Evolutionary conservation across 192 early-diverging fungal genomes (phyloP).

Genomic region (Backusella westeae): DNA sequence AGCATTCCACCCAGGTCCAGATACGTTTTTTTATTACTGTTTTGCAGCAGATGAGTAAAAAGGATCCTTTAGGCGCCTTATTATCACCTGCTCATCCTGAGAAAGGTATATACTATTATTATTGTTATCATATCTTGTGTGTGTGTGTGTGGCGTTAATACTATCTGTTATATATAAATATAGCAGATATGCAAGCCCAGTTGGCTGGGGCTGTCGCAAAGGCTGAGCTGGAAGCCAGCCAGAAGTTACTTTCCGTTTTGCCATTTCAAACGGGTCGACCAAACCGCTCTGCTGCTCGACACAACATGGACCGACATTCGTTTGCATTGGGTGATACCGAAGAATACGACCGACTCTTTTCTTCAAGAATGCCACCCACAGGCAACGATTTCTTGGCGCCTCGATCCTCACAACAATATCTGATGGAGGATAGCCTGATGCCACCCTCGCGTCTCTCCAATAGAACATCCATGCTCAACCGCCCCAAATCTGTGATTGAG

Average conservation of each 20-base stretch:
- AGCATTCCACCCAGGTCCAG: constrained; percentile 86
- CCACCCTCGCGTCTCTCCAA: neutral
- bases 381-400: constrained; percentile 7
- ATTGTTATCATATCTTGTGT: neutral
- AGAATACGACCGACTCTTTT: constrained; percentile 21
- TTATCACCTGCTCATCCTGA: constrained; percentile 48
- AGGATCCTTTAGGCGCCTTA: constrained; percentile 65
- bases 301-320: constrained; percentile 29
- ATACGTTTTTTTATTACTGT: constrained; percentile 92
- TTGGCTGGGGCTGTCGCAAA: constrained; percentile 56
- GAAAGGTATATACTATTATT: constrained; percentile 36
- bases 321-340: constrained; percentile 35
- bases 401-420: neutral
- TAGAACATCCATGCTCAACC: neutral
- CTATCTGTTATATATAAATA: neutral
- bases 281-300: neutral
- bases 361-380: neutral
- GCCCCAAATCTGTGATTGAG: constrained; percentile 35
- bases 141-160: too few species aligned
- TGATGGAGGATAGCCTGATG: neutral
- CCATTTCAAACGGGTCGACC: constrained; percentile 25
- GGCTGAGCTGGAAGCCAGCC: constrained; percentile 47
- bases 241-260: constrained; percentile 24
- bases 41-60: constrained; percentile 86
- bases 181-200: constrained; percentile 43